A percentile compares a stretch with the other conserved stretches of the same genome.
phyloP scores from a whole-genome alignment of 2,329 filamentous ascomycete genomes.

The Hypoxylon sp. region DNA sequence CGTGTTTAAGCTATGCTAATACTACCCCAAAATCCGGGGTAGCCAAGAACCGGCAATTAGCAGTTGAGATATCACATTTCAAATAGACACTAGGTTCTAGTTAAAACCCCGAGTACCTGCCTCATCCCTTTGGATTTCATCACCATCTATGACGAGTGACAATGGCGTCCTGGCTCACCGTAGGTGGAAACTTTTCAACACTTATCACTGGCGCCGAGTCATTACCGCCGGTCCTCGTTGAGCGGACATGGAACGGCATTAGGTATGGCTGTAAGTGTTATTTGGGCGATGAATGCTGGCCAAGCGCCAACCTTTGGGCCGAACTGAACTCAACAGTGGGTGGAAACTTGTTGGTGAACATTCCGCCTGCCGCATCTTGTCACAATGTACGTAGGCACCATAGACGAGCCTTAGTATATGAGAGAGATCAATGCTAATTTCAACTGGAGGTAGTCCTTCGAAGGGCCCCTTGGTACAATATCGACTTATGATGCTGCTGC shows the following conservation, averaged over 20 bases:
- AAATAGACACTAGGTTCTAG: slow-evolving; percentile 20
- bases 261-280: slow-evolving; percentile 55
- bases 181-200: slow-evolving; percentile 32
- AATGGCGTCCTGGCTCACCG: slow-evolving; percentile 34
- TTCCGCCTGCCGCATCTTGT: slow-evolving; percentile 55
- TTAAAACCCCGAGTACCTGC: neutral
- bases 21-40: slow-evolving; percentile 27
- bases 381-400: slow-evolving; percentile 52
- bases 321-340: slow-evolving; percentile 56
- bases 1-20: slow-evolving; percentile 6
- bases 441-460: slow-evolving; percentile 49
- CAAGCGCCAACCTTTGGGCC: slow-evolving; percentile 49
- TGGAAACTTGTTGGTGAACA: slow-evolving; percentile 54
- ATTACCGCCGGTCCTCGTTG: slow-evolving; percentile 36
- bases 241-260: slow-evolving; percentile 49
- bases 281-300: slow-evolving; percentile 54
- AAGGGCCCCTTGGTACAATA: slow-evolving; percentile 56
- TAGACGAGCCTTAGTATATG: neutral
- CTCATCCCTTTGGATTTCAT: neutral
- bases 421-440: slow-evolving; percentile 16
- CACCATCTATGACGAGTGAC: slow-evolving; percentile 14
- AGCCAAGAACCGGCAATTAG: slow-evolving; percentile 13
- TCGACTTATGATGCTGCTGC: slow-evolving; percentile 56
- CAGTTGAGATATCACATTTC: slow-evolving; percentile 1
- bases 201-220: slow-evolving; percentile 21